These are phyloP conservation scores for Leccinum variicolor DNA, from an alignment of 768 basidiomycete species.

Conservation along the genomic window DNA sequence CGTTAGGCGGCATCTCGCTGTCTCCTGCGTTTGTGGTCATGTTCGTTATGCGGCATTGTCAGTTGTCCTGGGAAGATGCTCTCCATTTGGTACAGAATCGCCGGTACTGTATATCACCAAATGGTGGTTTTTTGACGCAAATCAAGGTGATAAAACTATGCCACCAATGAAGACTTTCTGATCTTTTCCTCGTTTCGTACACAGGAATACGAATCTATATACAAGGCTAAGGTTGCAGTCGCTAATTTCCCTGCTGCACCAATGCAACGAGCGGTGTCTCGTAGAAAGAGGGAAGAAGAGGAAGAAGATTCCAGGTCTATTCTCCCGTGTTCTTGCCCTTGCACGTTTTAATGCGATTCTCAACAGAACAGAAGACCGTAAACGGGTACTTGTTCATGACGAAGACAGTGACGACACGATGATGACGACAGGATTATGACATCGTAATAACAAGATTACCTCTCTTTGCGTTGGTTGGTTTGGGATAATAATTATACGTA, in stretches of 20 bases:
- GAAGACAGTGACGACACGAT: slow-evolving; percentile 33
- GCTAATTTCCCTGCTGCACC: slow-evolving; percentile 49
- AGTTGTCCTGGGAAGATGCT: slow-evolving; percentile 84
- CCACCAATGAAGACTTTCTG: neutral
- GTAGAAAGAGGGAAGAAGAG: slow-evolving; percentile 73
- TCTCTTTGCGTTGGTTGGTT: neutral
- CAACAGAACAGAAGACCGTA: slow-evolving; percentile 41
- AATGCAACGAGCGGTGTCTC: slow-evolving; percentile 41
- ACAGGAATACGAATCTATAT: slow-evolving; percentile 92
- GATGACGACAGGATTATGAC: slow-evolving; percentile 32
- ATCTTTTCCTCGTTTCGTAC: neutral
- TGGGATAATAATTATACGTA: slow-evolving; percentile 26
- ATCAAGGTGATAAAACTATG: slow-evolving; percentile 62
- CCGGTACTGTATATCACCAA: slow-evolving; percentile 91
- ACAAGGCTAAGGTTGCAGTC: slow-evolving; percentile 72
- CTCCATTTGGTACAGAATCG: slow-evolving; percentile 86
- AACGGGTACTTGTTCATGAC: slow-evolving; percentile 36
- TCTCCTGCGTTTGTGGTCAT: slow-evolving; percentile 90
- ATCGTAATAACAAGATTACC: neutral
- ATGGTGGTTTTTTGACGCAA: slow-evolving; percentile 88
- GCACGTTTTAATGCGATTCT: neutral
- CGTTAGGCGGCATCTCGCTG: slow-evolving; percentile 76
- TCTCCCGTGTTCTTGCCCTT: neutral
- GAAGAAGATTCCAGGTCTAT: slow-evolving; percentile 55
- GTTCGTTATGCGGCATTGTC: slow-evolving; percentile 87